phyloP scores from a whole-genome alignment of 192 early-diverging fungal species.

The Backusella macrospora region DNA sequence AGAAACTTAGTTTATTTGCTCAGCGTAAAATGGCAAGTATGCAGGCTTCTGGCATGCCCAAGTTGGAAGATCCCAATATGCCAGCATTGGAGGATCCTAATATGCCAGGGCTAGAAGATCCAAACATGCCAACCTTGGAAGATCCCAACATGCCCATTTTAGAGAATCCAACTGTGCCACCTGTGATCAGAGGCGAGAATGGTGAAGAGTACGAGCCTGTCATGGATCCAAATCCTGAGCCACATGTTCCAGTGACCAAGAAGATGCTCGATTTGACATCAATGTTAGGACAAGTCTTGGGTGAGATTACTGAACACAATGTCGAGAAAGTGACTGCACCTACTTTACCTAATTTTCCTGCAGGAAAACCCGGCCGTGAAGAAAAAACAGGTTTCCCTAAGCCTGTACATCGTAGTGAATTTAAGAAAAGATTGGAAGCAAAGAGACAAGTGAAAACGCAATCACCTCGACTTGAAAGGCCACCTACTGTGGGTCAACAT shows the following conservation, averaged over 20 bases:
- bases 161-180: not conserved
- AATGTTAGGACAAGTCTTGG: constrained; percentile 33
- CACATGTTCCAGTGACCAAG: constrained; percentile 35
- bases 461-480: not conserved
- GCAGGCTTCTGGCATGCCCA: not conserved
- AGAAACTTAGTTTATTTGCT: constrained; percentile 24
- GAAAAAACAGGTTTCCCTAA: constrained; percentile 41
- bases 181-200: not conserved
- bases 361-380: not conserved
- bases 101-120: constrained; percentile 24
- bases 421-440: constrained; percentile 26
- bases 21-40: constrained; percentile 1
- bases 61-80: constrained; percentile 8
- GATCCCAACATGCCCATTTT: not conserved
- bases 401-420: constrained; percentile 42
- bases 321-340: constrained; percentile 18
- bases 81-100: not conserved
- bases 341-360: not conserved
- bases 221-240: constrained; percentile 16
- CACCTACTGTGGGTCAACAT: not conserved
- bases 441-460: constrained; percentile 24
- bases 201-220: constrained; percentile 23
- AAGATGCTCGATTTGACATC: constrained; percentile 43
- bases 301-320: constrained; percentile 31
- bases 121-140: constrained; percentile 18